These are phyloP conservation scores for Cynara cardunculus DNA, from an alignment of 129 eudicot genomes.

Conservation along the genomic window DNA sequence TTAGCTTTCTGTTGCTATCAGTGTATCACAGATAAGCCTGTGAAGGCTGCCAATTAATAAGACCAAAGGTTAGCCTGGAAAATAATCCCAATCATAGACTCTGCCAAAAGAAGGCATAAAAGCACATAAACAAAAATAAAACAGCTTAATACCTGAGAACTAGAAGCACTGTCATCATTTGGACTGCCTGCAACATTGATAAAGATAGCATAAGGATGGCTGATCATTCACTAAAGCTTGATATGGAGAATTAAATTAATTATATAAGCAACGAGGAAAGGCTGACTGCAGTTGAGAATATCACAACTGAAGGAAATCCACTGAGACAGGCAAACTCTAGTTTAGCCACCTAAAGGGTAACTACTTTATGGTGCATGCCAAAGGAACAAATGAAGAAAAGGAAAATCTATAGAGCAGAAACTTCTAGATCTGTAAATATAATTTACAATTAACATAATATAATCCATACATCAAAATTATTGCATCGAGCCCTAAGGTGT, in stretches of 20 bases:
- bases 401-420: background rate
- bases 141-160: constrained; percentile 51
- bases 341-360: background rate
- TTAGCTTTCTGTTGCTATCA: constrained; percentile 2
- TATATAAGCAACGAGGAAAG: background rate
- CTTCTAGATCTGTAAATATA: background rate
- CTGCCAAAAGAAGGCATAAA: background rate
- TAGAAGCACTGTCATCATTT: constrained; percentile 43
- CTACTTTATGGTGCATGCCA: background rate
- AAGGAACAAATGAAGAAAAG: background rate
- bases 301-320: background rate
- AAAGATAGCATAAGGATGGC: constrained; percentile 14
- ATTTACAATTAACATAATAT: constrained; percentile 12
- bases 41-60: background rate
- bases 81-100: background rate
- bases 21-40: background rate
- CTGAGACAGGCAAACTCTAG: background rate
- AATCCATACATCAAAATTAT: constrained; percentile 15
- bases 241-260: background rate
- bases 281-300: background rate
- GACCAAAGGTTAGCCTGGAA: background rate
- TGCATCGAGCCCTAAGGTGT: constrained; percentile 14
- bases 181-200: constrained; percentile 50
- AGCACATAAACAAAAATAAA: background rate
- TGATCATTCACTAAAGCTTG: constrained; percentile 12